phyloP scores from a whole-genome alignment of 75 land plant species.

The Cupressus sempervirens region DNA sequence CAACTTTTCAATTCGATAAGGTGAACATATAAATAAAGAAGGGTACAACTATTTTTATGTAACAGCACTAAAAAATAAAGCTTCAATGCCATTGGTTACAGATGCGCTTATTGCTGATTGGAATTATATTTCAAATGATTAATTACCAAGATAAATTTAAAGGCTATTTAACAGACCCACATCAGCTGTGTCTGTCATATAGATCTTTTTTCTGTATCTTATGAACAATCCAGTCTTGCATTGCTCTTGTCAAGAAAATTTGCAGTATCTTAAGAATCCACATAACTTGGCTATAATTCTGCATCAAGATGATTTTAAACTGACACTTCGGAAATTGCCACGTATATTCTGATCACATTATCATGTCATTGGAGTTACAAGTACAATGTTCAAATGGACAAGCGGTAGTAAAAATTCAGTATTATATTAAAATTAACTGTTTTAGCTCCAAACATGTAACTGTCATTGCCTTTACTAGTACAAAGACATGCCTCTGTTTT shows the following conservation, averaged over 20 bases:
- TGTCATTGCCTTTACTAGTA: neutral
- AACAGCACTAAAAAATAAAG: neutral
- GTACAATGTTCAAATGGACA: neutral
- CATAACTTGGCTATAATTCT: neutral
- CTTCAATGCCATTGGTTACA: neutral
- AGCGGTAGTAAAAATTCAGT: neutral
- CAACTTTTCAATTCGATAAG: neutral
- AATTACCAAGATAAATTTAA: neutral
- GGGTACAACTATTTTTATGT: neutral
- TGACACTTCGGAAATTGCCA: neutral
- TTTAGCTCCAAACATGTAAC: neutral
- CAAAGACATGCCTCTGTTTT: neutral
- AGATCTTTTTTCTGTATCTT: neutral
- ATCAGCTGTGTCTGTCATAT: neutral
- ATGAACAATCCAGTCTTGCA: neutral
- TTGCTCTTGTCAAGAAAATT: neutral
- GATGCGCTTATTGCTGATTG: neutral
- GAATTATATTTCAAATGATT: neutral
- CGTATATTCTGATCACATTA: neutral
- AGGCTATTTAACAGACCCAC: neutral
- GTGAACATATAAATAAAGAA: neutral
- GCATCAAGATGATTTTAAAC: neutral
- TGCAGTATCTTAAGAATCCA: neutral
- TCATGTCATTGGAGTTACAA: neutral
- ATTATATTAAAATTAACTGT: neutral